Conservation (phyloP, 306 rosid species). For the Pterocarpus santalinus region DNA sequence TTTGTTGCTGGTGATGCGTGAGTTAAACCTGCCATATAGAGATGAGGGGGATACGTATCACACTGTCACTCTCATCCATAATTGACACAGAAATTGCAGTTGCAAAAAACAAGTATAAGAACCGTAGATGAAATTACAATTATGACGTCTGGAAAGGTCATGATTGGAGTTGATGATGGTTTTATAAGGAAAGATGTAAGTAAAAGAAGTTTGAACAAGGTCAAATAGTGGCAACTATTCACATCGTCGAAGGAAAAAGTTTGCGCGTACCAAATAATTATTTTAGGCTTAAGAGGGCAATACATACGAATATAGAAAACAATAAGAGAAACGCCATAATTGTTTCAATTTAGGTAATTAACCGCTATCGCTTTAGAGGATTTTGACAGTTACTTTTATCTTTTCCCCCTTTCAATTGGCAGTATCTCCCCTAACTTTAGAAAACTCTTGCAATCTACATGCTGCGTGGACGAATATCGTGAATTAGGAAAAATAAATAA, state of each 20-base stretch:
- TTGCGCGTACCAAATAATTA: conserved; percentile 14
- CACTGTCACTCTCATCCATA: conserved; percentile 46
- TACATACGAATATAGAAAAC: conserved; percentile 27
- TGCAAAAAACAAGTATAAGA: neutral
- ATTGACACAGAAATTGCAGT: conserved; percentile 25
- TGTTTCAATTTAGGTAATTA: conserved; percentile 8
- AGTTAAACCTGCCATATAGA: conserved; percentile 40
- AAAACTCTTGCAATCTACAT: conserved; percentile 7
- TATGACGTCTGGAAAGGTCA: neutral
- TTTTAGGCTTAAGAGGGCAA: conserved; percentile 16
- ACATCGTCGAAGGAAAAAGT: conserved; percentile 17
- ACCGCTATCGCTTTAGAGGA: conserved; percentile 23
- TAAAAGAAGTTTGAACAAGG: conserved; percentile 31
- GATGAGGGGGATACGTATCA: neutral
- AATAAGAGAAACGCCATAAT: conserved; percentile 19
- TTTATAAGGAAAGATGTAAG: neutral
- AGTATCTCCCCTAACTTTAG: conserved; percentile 27
- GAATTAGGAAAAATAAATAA: conserved; percentile 23
- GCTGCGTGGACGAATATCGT: conserved; percentile 9
- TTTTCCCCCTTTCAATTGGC: neutral
- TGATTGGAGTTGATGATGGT: neutral
- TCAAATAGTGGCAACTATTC: conserved; percentile 13
- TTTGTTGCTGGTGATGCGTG: conserved; percentile 45
- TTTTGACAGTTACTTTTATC: conserved; percentile 28
- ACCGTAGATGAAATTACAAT: conserved; percentile 1